Evolutionary conservation across 169 alveolate species (phyloP).

Genomic region (Amoebophrya sp.): DNA sequence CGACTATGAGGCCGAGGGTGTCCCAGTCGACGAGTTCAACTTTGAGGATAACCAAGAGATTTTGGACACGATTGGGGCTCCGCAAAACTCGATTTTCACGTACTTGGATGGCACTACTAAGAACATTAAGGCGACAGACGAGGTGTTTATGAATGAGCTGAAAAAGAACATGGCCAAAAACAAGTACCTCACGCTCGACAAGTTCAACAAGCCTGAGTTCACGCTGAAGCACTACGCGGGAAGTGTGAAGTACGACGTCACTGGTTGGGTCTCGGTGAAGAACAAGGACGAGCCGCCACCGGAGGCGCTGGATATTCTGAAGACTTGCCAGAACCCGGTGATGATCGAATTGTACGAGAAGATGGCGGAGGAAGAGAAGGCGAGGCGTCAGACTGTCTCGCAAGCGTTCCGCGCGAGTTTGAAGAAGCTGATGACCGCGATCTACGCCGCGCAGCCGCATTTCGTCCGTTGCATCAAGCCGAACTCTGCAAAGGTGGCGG

Average conservation of each 20-base stretch:
- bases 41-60: background rate
- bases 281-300: slow-evolving; percentile 21
- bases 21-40: background rate
- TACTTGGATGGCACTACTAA: background rate
- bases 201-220: background rate
- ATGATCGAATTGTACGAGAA: background rate
- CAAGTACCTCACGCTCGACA: background rate
- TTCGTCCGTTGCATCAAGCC: slow-evolving; percentile 58
- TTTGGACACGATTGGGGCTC: background rate
- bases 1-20: slow-evolving; percentile 12
- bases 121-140: slow-evolving; percentile 17
- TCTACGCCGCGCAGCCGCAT: slow-evolving; percentile 54
- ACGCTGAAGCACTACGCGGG: background rate
- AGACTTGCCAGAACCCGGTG: background rate
- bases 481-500: slow-evolving; percentile 50
- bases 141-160: background rate
- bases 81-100: background rate
- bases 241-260: background rate
- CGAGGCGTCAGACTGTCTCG: background rate
- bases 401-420: slow-evolving; percentile 48
- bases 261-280: background rate
- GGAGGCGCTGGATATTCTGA: background rate
- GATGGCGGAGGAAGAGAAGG: slow-evolving; percentile 1
- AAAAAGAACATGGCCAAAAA: background rate
- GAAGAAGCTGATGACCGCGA: slow-evolving; percentile 45